A percentile compares a stretch with the other conserved stretches of the same genome.
Evolutionary conservation across 768 basidiomycete genomes (phyloP).

Genomic region (Tulasnella sp.): DNA sequence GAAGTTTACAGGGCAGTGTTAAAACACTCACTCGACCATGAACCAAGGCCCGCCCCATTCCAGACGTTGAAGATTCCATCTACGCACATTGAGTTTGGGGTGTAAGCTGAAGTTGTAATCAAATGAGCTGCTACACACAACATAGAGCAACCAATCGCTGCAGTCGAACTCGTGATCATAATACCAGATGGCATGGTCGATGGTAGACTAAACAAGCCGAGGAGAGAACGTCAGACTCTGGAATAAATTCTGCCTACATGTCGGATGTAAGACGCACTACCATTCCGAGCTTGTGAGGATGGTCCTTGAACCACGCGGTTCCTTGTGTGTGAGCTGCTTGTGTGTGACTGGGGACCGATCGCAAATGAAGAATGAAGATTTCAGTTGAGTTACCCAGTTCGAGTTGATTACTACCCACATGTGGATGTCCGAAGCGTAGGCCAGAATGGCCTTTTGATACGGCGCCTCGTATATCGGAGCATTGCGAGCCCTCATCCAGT

Average conservation of each 20-base stretch:
- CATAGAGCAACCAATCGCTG: conserved; percentile 70
- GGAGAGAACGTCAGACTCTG: not conserved
- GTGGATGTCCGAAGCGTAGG: conserved; percentile 66
- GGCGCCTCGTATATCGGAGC: conserved; percentile 53
- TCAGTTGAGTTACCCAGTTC: no score
- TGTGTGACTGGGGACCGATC: conserved; percentile 36
- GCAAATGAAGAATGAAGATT: conserved; percentile 12
- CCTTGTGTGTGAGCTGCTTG: conserved; percentile 45
- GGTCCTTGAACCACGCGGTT: conserved; percentile 38
- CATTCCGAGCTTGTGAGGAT: conserved; percentile 46
- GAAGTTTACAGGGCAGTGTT: no score
- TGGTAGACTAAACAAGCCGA: conserved; percentile 49
- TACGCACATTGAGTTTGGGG: conserved; percentile 22
- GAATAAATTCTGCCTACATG: not conserved
- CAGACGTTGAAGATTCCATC: conserved; percentile 54
- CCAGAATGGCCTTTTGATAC: conserved; percentile 75
- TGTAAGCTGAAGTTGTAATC: not conserved
- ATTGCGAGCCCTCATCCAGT: conserved; percentile 70
- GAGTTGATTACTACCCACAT: no score
- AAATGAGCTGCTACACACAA: conserved; percentile 34
- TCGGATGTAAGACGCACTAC: conserved; percentile 33
- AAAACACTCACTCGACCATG: conserved; percentile 53
- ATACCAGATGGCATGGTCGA: conserved; percentile 74
- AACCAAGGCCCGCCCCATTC: conserved; percentile 55
- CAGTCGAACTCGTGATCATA: conserved; percentile 66